phyloP scores from a whole-genome alignment of 306 rosid species.

The Cucumis cinereus region DNA sequence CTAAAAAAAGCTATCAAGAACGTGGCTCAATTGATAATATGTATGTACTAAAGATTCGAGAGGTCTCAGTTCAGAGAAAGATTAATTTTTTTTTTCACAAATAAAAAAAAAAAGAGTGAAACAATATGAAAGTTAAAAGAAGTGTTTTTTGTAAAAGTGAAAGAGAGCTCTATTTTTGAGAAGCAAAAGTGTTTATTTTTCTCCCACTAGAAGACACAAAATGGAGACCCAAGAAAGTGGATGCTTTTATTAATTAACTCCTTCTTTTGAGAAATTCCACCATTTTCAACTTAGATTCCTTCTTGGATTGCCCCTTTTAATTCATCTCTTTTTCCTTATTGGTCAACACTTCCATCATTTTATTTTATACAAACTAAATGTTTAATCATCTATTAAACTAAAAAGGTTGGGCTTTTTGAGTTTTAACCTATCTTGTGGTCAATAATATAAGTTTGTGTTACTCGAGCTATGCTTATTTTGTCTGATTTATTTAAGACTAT shows the following conservation, averaged over 20 bases:
- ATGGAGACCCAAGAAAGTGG: not conserved
- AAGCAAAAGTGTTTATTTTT: not conserved
- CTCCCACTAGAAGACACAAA: not conserved
- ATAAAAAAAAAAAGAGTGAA: not conserved
- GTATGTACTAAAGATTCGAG: too few species aligned
- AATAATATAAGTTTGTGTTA: too few species aligned
- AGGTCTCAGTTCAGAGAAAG: too few species aligned
- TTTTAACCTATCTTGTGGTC: too few species aligned
- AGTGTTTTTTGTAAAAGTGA: not conserved
- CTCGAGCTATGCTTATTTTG: too few species aligned
- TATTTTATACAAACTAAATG: not conserved
- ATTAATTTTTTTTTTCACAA: too few species aligned
- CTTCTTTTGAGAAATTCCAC: conserved; percentile 1
- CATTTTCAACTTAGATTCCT: not conserved
- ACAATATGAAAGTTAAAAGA: not conserved
- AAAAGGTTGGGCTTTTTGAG: not conserved
- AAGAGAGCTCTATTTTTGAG: not conserved
- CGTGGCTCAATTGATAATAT: too few species aligned
- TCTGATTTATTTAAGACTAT: too few species aligned
- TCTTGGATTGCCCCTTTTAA: not conserved
- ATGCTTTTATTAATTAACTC: conserved; percentile 2
- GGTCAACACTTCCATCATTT: not conserved
- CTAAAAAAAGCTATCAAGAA: too few species aligned
- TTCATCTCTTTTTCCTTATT: not conserved
- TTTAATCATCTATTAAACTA: not conserved